Base-by-base conservation (phyloP, 2,329 filamentous ascomycete species). In the Aspergillus ustus region DNA sequence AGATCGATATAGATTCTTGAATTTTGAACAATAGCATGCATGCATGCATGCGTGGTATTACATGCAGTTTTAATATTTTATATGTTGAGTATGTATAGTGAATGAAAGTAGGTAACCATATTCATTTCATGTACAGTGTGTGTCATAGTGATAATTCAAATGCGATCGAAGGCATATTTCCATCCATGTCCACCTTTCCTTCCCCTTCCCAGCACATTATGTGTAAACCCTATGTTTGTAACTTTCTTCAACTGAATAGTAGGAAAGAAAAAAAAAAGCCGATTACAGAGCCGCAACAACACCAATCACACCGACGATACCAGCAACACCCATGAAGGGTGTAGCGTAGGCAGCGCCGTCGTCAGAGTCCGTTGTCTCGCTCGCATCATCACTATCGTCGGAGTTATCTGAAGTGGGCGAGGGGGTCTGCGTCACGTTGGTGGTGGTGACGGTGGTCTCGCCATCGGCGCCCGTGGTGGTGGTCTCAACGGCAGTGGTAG, bases 221-320 rank as follows among this genome's bases (percentile, higher is more conserved):
- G 34, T 40, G 15, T 40, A 40, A 15, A 9, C 34, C 34, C 34
- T 4, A 9, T 9, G 8, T 40, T 15, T 40, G 34, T 13, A 5
- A 5, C 2, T 37, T 11, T 37, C 31, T 9, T 9, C 5, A 8
- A 34, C 31, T 37, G 8, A 15, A 37, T 15, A 15, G n/a, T n/a
- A n/a, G n/a, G n/a, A n/a, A n/a, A n/a, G 9, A 37, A 13, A 25
- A 25, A 25, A 25, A 25, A 25, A 15, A 37, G 5, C 11, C 19
- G 28, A 61, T 66, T 71, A 74, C 62, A 74, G 65, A 53, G 69
- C 71, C 66, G 64, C 69, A 69, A 74, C 73, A 37, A 73, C 57
- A 57, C 72, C 72, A 31, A 74, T 61, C 2, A 74, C 45, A 62
- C 72, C 72, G n/a, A 67, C 67, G 29, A 72, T 61, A 60, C 69